Percentiles rank a stretch among this genome's conserved stretches.
Conservation (phyloP, 176 grass and related monocot genomes). For the Oryza meridionalis region DNA sequence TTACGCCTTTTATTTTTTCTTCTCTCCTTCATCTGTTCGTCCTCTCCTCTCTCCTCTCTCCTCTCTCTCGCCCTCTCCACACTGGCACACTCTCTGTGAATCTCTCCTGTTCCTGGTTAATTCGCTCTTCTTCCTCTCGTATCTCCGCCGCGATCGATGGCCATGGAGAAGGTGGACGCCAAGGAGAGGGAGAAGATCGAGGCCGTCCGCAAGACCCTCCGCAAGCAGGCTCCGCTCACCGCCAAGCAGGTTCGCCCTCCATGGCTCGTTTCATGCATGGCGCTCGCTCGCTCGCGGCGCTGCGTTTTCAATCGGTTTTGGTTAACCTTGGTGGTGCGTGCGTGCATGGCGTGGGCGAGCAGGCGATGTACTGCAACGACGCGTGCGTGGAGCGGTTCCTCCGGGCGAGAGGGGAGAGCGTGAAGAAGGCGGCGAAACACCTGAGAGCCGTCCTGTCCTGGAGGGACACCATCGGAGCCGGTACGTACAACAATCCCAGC, state of each 20-base stretch:
- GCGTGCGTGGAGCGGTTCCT: slow-evolving; percentile 83
- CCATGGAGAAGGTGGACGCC: slow-evolving; percentile 70
- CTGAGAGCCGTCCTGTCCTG: slow-evolving; percentile 83
- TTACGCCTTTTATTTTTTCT: not conserved
- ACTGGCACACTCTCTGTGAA: not conserved
- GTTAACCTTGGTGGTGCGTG: not conserved
- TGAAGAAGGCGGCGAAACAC: slow-evolving; percentile 94
- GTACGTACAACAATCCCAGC: slow-evolving; percentile 23
- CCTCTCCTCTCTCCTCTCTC: not conserved
- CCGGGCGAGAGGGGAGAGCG: slow-evolving; percentile 64
- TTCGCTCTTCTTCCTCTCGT: not conserved
- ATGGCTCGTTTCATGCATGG: not conserved
- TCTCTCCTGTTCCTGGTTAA: not conserved
- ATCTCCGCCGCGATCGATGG: slow-evolving; percentile 39
- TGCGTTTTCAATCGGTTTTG: not conserved
- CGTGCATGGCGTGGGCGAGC: slow-evolving; percentile 6
- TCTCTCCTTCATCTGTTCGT: not conserved
- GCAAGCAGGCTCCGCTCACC: slow-evolving; percentile 84
- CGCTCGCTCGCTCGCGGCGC: not conserved
- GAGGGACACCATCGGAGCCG: slow-evolving; percentile 83
- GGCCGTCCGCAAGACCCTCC: slow-evolving; percentile 71
- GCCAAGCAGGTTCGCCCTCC: slow-evolving; percentile 66
- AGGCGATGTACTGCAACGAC: slow-evolving; percentile 97
- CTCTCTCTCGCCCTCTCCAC: not conserved
- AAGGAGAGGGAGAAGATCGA: slow-evolving; percentile 82